Evolutionary conservation across 2,329 filamentous ascomycete species (phyloP).

Genomic region (Stemphylium lycopersici): DNA sequence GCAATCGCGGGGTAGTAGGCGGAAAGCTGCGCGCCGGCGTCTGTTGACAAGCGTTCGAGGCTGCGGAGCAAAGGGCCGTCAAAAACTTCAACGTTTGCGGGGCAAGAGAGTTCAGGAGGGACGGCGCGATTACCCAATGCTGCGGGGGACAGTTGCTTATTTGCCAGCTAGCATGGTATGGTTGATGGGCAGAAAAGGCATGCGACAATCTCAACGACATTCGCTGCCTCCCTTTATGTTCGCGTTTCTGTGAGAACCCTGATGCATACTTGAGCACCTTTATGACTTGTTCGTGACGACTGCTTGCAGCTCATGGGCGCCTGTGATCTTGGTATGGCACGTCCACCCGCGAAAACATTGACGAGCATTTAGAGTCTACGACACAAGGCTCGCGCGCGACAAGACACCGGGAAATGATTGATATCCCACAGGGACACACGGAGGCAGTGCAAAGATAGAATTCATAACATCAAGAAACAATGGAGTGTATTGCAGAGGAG

Average conservation of each 20-base stretch:
- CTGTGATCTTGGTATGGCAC: background rate
- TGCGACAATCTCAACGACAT: background rate
- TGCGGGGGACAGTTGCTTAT: background rate
- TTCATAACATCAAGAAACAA: background rate
- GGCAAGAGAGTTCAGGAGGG: background rate
- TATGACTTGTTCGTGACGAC: background rate
- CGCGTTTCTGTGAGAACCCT: constrained; percentile 8
- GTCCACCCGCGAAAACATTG: background rate
- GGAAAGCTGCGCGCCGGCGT: background rate
- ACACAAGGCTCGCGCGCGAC: background rate
- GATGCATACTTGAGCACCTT: constrained; percentile 14
- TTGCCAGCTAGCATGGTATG: background rate
- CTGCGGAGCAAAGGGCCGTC: constrained; percentile 8
- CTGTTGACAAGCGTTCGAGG: background rate
- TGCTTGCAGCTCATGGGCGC: background rate
- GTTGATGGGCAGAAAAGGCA: background rate
- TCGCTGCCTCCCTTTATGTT: constrained; percentile 8
- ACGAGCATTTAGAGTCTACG: background rate
- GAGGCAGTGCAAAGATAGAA: background rate
- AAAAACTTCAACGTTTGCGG: background rate
- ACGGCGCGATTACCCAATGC: background rate
- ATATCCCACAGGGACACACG: background rate
- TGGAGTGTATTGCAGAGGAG: background rate
- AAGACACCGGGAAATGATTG: background rate
- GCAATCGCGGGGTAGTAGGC: constrained; percentile 26